These are phyloP conservation scores for Phytophthora sp. DNA, from an alignment of 352 stramenopile species.

Conservation along the genomic window DNA sequence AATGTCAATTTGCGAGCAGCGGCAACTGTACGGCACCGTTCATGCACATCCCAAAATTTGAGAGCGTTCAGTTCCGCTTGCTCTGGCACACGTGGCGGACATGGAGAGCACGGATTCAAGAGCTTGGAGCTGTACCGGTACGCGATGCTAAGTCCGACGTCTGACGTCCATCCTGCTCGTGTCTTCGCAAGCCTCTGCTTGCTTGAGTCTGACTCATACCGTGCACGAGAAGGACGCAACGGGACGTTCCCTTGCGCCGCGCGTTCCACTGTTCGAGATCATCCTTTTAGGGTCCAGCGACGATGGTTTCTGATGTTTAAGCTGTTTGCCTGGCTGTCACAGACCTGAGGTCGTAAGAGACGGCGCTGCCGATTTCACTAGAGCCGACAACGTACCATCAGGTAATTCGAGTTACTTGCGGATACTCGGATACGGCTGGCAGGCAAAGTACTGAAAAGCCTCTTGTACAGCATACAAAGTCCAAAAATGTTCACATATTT, in stretches of 20 bases:
- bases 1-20: neutral
- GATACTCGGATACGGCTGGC: constrained; percentile 34
- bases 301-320: constrained; percentile 27
- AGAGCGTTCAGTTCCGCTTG: neutral
- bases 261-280: constrained; percentile 27
- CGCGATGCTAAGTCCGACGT: neutral
- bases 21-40: neutral
- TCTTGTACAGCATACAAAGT: constrained; percentile 5
- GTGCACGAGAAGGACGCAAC: constrained; percentile 12
- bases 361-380: neutral
- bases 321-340: constrained; percentile 23
- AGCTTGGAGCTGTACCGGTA: neutral
- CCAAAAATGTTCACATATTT: constrained; percentile 31
- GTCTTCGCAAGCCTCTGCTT: constrained; percentile 16
- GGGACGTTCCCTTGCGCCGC: constrained; percentile 8
- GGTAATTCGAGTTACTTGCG: constrained; percentile 26
- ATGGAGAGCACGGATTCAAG: neutral
- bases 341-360: neutral
- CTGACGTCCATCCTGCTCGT: neutral
- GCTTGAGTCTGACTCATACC: constrained; percentile 23
- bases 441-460: constrained; percentile 25
- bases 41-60: neutral
- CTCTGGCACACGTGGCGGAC: neutral
- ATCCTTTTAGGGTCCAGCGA: constrained; percentile 17
- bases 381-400: neutral